Percentiles rank a stretch among this genome's conserved stretches.
These are phyloP conservation scores for Nakaseomyces nivariensis DNA, from an alignment of 1,139 yeast genomes.

Conservation along the genomic window DNA sequence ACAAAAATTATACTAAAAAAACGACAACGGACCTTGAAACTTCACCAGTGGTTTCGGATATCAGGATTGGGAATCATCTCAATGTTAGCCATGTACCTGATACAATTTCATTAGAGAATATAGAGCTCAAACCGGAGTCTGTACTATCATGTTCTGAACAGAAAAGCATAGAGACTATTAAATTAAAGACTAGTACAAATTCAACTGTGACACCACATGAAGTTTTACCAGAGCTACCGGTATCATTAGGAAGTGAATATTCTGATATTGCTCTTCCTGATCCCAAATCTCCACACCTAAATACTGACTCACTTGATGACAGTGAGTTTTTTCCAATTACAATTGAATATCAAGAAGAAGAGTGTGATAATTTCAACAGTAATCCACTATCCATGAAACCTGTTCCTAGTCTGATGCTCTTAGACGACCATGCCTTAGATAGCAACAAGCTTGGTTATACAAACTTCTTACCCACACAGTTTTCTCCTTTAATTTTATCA, in stretches of 20 bases:
- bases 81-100: background rate
- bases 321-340: slow-evolving; percentile 32
- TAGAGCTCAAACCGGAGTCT: background rate
- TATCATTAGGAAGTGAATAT: background rate
- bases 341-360: slow-evolving; percentile 18
- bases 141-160: background rate
- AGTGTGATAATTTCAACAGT: background rate
- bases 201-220: background rate
- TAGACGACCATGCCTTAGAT: background rate
- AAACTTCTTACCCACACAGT: slow-evolving; percentile 2
- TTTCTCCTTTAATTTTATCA: background rate
- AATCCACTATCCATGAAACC: background rate
- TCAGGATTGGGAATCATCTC: background rate
- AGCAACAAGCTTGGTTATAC: background rate
- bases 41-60: background rate
- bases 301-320: background rate
- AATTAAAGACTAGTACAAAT: background rate
- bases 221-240: background rate
- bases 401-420: background rate
- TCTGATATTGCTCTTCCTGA: background rate
- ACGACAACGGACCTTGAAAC: background rate
- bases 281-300: background rate
- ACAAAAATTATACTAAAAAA: background rate
- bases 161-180: background rate
- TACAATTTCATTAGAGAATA: background rate